Evolutionary conservation across 768 basidiomycete genomes (phyloP).

Genomic region (Lentinula raphanica): DNA sequence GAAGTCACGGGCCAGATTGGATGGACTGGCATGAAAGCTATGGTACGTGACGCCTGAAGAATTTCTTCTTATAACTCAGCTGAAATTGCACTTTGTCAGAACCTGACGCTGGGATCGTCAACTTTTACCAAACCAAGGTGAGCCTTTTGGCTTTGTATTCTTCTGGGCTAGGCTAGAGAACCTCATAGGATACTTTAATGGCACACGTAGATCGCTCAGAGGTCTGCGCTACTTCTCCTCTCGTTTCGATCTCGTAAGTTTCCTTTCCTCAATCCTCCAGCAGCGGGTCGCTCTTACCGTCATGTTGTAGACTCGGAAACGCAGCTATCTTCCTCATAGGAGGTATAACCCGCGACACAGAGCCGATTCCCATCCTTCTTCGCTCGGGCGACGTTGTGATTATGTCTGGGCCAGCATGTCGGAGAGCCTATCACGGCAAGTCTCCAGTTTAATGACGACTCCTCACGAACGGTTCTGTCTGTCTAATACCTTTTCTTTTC

Average conservation of each 20-base stretch:
- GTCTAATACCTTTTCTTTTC: no score
- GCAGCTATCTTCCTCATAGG: constrained; percentile 90
- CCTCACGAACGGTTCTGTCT: no score
- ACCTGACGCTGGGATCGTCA: constrained; percentile 95
- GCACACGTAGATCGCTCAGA: constrained; percentile 98
- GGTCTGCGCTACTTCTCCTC: constrained; percentile 84
- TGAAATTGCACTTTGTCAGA: constrained; percentile 36
- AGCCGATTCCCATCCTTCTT: constrained; percentile 78
- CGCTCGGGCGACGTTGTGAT: constrained; percentile 89
- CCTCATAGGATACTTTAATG: constrained; percentile 81
- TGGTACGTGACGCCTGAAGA: constrained; percentile 36
- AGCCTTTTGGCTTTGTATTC: background rate
- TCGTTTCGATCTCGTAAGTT: constrained; percentile 89
- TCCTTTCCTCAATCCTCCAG: background rate
- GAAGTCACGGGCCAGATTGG: constrained; percentile 57
- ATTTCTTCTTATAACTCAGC: background rate
- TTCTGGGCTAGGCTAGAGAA: background rate
- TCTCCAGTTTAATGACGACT: constrained; percentile 3
- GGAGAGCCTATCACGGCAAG: constrained; percentile 91
- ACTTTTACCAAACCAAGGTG: constrained; percentile 84
- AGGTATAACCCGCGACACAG: constrained; percentile 66
- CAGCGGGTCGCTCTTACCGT: background rate
- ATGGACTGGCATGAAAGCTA: constrained; percentile 72
- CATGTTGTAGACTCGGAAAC: constrained; percentile 66
- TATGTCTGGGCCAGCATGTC: constrained; percentile 84